A percentile compares a stretch with the other conserved stretches of the same genome.
phyloP scores from a whole-genome alignment of 2,329 filamentous ascomycete species.

The Drechslera avenae region DNA sequence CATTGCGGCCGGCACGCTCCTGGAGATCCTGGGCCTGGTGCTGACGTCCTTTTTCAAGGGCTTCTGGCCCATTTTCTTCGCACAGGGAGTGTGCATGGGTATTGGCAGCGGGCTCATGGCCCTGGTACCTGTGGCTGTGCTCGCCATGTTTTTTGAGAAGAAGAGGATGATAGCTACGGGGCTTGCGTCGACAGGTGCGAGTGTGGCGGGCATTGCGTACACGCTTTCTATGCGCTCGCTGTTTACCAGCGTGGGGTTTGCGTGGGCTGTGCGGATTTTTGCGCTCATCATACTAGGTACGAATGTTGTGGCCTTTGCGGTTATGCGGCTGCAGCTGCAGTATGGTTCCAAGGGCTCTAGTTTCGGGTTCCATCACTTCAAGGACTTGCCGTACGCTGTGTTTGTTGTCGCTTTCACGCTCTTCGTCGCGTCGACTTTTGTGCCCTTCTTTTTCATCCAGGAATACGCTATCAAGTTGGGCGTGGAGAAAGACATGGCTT shows the following conservation, averaged over 20 bases:
- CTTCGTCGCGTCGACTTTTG: slow-evolving; percentile 20
- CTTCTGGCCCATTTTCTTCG: slow-evolving; percentile 33
- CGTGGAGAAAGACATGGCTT: slow-evolving; percentile 55
- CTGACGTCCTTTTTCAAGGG: slow-evolving; percentile 24
- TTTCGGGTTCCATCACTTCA: slow-evolving; percentile 20
- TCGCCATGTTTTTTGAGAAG: slow-evolving; percentile 45
- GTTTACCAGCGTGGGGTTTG: slow-evolving; percentile 37
- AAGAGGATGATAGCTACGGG: slow-evolving; percentile 42
- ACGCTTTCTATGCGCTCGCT: slow-evolving; percentile 38
- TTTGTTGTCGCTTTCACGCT: slow-evolving; percentile 25
- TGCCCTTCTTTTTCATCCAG: slow-evolving; percentile 31
- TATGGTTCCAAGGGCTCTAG: slow-evolving; percentile 19
- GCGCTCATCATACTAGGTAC: slow-evolving; percentile 18
- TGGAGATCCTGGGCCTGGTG: slow-evolving; percentile 33
- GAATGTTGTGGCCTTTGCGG: slow-evolving; percentile 14
- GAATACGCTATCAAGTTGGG: slow-evolving; percentile 27
- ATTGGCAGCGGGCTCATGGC: slow-evolving; percentile 42
- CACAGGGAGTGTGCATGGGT: slow-evolving; percentile 44
- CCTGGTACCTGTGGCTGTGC: slow-evolving; percentile 30
- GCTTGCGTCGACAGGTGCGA: slow-evolving; percentile 41
- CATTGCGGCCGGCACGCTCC: slow-evolving; percentile 35
- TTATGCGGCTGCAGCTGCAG: slow-evolving; percentile 23
- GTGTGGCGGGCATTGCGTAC: slow-evolving; percentile 43
- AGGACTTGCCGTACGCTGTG: slow-evolving; percentile 23
- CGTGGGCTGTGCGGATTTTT: slow-evolving; percentile 33